These are phyloP conservation scores for Candida pseudoglaebosa DNA, from an alignment of 805 yeast genomes.

Conservation along the genomic window DNA sequence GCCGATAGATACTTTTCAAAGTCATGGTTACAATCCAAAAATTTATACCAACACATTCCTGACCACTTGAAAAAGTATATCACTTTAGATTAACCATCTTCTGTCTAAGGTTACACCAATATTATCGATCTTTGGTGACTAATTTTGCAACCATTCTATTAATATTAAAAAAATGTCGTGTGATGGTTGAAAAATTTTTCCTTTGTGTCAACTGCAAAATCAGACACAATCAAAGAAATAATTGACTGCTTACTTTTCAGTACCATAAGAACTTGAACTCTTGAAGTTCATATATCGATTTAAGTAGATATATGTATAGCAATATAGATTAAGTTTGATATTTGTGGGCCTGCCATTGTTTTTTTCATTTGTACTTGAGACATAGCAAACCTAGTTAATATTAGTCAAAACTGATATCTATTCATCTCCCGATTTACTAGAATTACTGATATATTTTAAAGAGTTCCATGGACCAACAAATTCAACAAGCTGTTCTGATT, in stretches of 20 bases:
- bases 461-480: constrained; percentile 48
- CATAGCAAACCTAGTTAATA: too few relatives aligned
- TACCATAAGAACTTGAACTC: too few relatives aligned
- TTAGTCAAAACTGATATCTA: too few relatives aligned
- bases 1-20: constrained; percentile 75
- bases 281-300: not conserved
- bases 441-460: not conserved
- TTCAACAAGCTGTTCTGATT: constrained; percentile 82
- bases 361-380: not conserved
- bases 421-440: too few relatives aligned
- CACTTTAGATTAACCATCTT: constrained; percentile 23
- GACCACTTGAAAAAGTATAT: constrained; percentile 67
- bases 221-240: too few relatives aligned
- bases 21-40: constrained; percentile 71
- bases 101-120: not conserved
- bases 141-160: not conserved
- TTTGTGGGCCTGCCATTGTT: too few relatives aligned
- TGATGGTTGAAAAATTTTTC: constrained; percentile 1
- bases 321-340: not conserved
- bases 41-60: constrained; percentile 63
- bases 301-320: not conserved
- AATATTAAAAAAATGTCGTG: not conserved
- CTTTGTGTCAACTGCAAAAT: not conserved
- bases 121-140: not conserved
- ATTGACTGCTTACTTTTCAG: too few relatives aligned